Percentiles rank a stretch among this genome's conserved stretches.
These are phyloP conservation scores for Aureobasidium sp. DNA, from an alignment of 2,329 filamentous ascomycete species.

Conservation along the genomic window DNA sequence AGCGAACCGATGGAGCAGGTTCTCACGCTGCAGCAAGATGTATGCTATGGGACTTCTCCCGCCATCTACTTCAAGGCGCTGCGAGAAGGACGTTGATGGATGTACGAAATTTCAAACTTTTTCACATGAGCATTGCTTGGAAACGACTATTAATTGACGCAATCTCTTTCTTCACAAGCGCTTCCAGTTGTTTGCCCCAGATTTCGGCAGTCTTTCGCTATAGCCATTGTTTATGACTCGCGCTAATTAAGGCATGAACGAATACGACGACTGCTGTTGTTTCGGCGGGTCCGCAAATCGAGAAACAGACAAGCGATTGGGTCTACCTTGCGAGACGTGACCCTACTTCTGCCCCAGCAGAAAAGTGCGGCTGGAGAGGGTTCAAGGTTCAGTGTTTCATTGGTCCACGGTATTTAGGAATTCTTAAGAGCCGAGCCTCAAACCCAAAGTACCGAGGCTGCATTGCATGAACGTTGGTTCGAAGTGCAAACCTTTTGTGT, in stretches of 20 bases:
- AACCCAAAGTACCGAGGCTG: neutral
- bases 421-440: neutral
- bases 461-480: constrained; percentile 4
- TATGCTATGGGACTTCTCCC: constrained; percentile 24
- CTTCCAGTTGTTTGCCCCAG: neutral
- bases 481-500: neutral
- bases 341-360: neutral
- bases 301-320: neutral
- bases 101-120: neutral
- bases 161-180: neutral
- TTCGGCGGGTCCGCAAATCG: neutral
- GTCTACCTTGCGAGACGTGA: neutral
- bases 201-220: neutral
- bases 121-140: neutral
- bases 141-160: neutral
- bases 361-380: neutral
- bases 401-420: neutral
- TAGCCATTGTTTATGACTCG: neutral
- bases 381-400: neutral
- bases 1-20: constrained; percentile 23
- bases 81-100: constrained; percentile 1
- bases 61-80: constrained; percentile 21
- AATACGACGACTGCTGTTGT: neutral
- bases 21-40: constrained; percentile 22
- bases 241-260: neutral